Percentiles rank a stretch among this genome's conserved stretches.
Conservation (phyloP, 106 monocot species). For the Dactylorhiza incarnata region DNA sequence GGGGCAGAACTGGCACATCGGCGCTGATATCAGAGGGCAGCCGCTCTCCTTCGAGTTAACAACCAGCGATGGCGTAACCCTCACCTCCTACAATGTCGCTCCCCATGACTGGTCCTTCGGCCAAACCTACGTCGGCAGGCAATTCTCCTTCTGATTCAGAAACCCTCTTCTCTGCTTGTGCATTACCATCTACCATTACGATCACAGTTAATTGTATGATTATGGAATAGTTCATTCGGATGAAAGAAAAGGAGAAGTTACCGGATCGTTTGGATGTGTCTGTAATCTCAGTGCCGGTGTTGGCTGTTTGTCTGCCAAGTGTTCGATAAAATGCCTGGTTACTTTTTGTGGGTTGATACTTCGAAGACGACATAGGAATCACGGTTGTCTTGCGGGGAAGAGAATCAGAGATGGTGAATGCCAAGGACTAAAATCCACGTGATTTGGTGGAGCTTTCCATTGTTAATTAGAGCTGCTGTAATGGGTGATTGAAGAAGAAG, state of each 20-base stretch:
- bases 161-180: neutral
- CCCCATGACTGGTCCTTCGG: conserved; percentile 75
- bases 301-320: conserved; percentile 1
- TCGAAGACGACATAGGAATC: neutral
- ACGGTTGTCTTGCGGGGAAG: neutral
- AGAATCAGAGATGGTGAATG: neutral
- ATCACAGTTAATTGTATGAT: neutral
- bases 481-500: too few relatives aligned
- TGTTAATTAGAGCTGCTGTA: neutral
- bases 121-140: conserved; percentile 68
- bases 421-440: neutral
- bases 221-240: neutral
- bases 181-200: neutral
- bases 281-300: neutral
- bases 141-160: conserved; percentile 48
- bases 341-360: neutral
- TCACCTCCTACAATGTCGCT: conserved; percentile 72
- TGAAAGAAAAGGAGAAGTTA: neutral
- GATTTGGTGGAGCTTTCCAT: neutral
- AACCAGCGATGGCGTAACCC: conserved; percentile 48
- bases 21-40: conserved; percentile 61
- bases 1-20: conserved; percentile 97
- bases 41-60: conserved; percentile 90
- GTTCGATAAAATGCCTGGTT: conserved; percentile 2
- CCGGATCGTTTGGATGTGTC: neutral